These are phyloP conservation scores for Lolium multiflorum DNA, from an alignment of 176 grass and related monocot genomes.

Conservation along the genomic window DNA sequence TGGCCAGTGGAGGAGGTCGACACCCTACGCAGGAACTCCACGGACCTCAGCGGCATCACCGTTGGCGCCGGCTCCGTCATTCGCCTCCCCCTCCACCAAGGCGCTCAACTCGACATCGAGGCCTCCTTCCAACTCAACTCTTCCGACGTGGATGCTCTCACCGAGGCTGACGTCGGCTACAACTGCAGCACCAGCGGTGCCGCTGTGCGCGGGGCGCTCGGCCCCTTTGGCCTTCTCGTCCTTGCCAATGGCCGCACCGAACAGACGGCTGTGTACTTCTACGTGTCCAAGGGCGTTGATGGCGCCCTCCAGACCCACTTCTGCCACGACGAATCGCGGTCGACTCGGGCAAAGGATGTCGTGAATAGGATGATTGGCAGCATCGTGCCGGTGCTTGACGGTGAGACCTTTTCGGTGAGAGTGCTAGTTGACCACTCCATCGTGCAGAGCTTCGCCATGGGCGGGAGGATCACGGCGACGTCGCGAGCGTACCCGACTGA, in stretches of 20 bases:
- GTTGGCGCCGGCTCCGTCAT: slow-evolving; percentile 36
- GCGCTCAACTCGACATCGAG: slow-evolving; percentile 61
- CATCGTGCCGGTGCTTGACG: slow-evolving; percentile 49
- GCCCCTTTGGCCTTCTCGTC: slow-evolving; percentile 66
- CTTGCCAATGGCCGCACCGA: slow-evolving; percentile 38
- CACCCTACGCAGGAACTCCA: slow-evolving; percentile 42
- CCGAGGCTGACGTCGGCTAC: slow-evolving; percentile 43
- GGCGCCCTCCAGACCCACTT: slow-evolving; percentile 53
- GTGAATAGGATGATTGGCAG: slow-evolving; percentile 58
- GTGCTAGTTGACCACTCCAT: slow-evolving; percentile 75
- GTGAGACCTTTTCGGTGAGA: slow-evolving; percentile 52
- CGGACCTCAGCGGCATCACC: slow-evolving; percentile 38
- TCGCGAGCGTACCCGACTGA: slow-evolving; percentile 63
- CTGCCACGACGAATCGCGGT: slow-evolving; percentile 70
- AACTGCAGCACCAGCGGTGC: slow-evolving; percentile 64
- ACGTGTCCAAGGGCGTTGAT: slow-evolving; percentile 44
- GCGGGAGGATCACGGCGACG: slow-evolving; percentile 57
- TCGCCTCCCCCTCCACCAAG: slow-evolving; percentile 27
- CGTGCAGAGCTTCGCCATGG: slow-evolving; percentile 63
- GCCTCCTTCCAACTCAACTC: slow-evolving; percentile 54
- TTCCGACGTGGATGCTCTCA: neutral
- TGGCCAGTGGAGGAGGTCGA: slow-evolving; percentile 73
- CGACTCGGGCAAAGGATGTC: slow-evolving; percentile 56
- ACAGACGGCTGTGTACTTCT: slow-evolving; percentile 65
- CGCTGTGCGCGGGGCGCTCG: slow-evolving; percentile 39